Conservation (phyloP, 2,329 filamentous ascomycete species). For the Byssothecium circinans region DNA sequence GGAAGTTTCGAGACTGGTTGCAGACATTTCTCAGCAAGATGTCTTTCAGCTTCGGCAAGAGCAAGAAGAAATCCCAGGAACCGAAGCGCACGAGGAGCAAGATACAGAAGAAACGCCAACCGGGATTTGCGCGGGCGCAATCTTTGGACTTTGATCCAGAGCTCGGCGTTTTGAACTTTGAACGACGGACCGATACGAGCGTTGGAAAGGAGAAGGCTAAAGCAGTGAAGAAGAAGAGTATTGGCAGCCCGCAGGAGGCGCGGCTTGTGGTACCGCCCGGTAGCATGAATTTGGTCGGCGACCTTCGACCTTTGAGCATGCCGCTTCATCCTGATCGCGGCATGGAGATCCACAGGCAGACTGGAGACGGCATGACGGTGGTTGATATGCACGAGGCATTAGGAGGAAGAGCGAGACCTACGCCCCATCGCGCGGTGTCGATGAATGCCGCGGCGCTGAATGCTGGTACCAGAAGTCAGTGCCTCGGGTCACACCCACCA, state of each 20-base stretch:
- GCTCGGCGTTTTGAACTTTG: not conserved
- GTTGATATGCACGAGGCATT: not conserved
- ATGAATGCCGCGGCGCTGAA: not conserved
- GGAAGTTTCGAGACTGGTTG: not conserved
- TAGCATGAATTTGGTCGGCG: not conserved
- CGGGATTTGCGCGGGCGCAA: not conserved
- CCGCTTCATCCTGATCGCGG: not conserved
- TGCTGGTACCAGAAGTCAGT: not conserved
- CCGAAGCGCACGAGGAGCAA: conserved; percentile 1
- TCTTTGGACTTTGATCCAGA: not conserved
- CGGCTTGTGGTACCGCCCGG: not conserved
- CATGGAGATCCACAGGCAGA: not conserved
- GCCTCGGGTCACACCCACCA: not conserved
- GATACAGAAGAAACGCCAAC: not conserved
- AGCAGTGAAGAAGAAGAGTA: not conserved
- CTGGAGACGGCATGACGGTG: not conserved
- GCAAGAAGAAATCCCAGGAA: not conserved
- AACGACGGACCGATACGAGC: not conserved
- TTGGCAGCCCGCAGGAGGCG: not conserved
- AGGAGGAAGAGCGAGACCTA: not conserved
- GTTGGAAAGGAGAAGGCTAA: not conserved
- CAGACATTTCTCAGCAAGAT: not conserved
- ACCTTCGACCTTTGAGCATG: not conserved
- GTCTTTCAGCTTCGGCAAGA: not conserved
- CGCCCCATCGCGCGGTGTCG: not conserved